Percentiles rank a stretch among this genome's conserved stretches.
phyloP scores from a whole-genome alignment of 805 yeast species.

The Candida piceae region DNA sequence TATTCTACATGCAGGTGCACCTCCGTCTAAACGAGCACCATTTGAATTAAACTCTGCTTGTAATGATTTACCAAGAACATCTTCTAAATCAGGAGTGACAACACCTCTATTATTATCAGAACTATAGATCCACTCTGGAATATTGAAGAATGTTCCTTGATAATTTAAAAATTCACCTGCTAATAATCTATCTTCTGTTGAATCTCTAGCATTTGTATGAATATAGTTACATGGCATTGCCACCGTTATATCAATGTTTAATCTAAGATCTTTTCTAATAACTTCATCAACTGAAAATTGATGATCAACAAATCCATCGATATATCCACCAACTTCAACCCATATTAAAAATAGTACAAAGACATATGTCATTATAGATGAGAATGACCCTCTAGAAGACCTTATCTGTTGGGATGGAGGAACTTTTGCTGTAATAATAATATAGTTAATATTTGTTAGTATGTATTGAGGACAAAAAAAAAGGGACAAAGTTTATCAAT shows the following conservation, averaged over 20 bases:
- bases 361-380: slow-evolving; percentile 61
- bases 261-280: slow-evolving; percentile 50
- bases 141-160: slow-evolving; percentile 55
- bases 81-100: slow-evolving; percentile 59
- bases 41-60: slow-evolving; percentile 54
- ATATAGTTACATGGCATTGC: slow-evolving; percentile 78
- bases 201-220: slow-evolving; percentile 72
- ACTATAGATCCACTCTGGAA: slow-evolving; percentile 47
- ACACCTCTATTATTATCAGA: slow-evolving; percentile 36
- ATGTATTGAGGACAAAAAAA: background rate
- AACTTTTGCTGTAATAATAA: slow-evolving; percentile 50
- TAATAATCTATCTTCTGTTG: slow-evolving; percentile 68
- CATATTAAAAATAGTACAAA: slow-evolving; percentile 66
- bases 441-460: too few relatives aligned
- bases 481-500: background rate
- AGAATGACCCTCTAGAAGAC: slow-evolving; percentile 71
- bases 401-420: slow-evolving; percentile 66
- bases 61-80: slow-evolving; percentile 58
- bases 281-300: slow-evolving; percentile 69
- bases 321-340: slow-evolving; percentile 78
- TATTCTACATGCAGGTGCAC: slow-evolving; percentile 79
- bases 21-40: slow-evolving; percentile 42
- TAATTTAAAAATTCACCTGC: slow-evolving; percentile 73
- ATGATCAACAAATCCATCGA: slow-evolving; percentile 78
- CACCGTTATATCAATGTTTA: slow-evolving; percentile 77